A percentile compares a stretch with the other conserved stretches of the same genome.
These are phyloP conservation scores for Puccinia triticina DNA, from an alignment of 1,284 basidiomycete species.

Conservation along the genomic window DNA sequence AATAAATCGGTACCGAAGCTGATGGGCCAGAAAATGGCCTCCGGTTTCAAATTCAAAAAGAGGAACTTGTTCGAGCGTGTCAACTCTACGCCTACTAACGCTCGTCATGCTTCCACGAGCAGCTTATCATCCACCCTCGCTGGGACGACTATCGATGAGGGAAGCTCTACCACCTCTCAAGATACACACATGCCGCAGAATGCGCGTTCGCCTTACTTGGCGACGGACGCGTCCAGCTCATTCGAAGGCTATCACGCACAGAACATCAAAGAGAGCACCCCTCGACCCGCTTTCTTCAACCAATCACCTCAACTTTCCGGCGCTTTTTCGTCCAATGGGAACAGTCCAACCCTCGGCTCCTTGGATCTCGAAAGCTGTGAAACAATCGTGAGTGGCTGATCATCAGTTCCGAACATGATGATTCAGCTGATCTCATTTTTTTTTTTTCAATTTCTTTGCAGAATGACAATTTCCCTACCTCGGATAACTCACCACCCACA, in stretches of 20 bases:
- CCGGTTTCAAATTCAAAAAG: conserved; percentile 51
- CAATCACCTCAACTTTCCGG: neutral
- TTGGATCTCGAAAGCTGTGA: conserved; percentile 12
- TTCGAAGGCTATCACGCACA: conserved; percentile 13
- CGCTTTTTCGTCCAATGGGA: conserved; percentile 3
- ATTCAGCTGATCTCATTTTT: neutral
- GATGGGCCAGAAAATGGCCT: conserved; percentile 50
- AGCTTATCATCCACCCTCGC: conserved; percentile 1
- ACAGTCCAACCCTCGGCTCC: conserved; percentile 8
- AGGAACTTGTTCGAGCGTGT: conserved; percentile 35
- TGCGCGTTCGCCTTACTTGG: conserved; percentile 6
- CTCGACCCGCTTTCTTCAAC: conserved; percentile 19
- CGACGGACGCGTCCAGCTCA: neutral
- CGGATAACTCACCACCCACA: neutral
- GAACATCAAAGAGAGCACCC: conserved; percentile 5
- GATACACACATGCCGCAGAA: neutral
- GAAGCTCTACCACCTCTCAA: conserved; percentile 19
- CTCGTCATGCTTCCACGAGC: conserved; percentile 4
- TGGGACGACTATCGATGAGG: conserved; percentile 32
- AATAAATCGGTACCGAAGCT: conserved; percentile 51
- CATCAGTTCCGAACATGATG: neutral
- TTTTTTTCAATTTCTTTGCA: neutral
- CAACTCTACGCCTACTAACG: conserved; percentile 6
- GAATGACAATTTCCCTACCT: neutral
- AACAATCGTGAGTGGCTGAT: neutral